These are phyloP conservation scores for Adiantum capillusveneris DNA, from an alignment of 75 land plant species.

Conservation along the genomic window DNA sequence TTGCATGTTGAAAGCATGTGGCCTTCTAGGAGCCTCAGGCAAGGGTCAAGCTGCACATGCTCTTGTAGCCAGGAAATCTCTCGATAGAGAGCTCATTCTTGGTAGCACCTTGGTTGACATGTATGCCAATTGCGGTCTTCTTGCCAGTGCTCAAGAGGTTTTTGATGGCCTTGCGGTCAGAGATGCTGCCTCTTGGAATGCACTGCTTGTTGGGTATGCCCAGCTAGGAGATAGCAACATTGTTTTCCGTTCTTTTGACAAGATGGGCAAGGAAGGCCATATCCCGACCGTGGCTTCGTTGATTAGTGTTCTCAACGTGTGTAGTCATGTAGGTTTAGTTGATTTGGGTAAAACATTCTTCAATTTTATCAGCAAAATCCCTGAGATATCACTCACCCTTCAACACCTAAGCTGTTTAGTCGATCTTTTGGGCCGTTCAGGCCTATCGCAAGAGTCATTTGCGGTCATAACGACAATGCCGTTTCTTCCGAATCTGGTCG, in stretches of 20 bases:
- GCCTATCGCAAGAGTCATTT: slow-evolving; percentile 42
- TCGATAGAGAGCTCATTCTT: background rate
- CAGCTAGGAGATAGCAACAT: background rate
- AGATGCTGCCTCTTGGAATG: background rate
- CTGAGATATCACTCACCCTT: slow-evolving; percentile 34
- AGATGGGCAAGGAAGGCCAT: background rate
- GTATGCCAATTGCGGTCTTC: slow-evolving; percentile 1
- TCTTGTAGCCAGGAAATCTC: background rate
- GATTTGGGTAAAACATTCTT: slow-evolving; percentile 42
- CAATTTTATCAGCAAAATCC: slow-evolving; percentile 22
- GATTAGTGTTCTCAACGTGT: background rate
- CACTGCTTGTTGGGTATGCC: slow-evolving; percentile 2
- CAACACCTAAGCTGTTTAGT: slow-evolving; percentile 69
- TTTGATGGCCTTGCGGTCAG: background rate
- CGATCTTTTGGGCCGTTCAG: slow-evolving; percentile 47
- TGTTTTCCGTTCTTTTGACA: background rate
- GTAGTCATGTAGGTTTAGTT: slow-evolving; percentile 12
- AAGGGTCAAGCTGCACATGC: background rate
- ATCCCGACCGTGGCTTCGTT: background rate
- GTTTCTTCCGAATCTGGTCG: slow-evolving; percentile 38
- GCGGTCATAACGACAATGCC: slow-evolving; percentile 26
- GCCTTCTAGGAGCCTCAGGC: background rate
- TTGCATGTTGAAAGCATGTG: slow-evolving; percentile 2
- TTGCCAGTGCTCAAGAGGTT: background rate
- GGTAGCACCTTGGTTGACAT: slow-evolving; percentile 1